These are phyloP conservation scores for Heliamphora exappendiculata DNA, from an alignment of 148 eudicot species.

Conservation along the genomic window DNA sequence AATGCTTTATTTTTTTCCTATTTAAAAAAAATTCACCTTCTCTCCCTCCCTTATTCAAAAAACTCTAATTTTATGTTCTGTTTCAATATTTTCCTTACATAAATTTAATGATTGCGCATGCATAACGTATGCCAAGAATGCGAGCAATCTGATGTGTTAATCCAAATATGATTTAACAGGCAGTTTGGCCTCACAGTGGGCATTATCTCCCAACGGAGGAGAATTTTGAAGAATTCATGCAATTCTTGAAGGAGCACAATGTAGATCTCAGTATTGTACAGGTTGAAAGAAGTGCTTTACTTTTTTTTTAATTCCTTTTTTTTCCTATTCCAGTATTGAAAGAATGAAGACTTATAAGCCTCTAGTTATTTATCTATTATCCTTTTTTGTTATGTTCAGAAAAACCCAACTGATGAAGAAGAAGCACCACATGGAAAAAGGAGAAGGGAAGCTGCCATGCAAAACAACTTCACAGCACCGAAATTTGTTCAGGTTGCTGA, in stretches of 20 bases:
- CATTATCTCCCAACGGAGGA: conserved; percentile 86
- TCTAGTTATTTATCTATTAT: no score
- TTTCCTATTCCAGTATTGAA: no score
- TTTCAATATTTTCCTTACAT: no score
- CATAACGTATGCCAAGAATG: neutral
- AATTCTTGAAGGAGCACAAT: conserved; percentile 40
- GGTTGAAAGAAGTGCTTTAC: conserved; percentile 22
- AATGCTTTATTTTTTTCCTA: no score
- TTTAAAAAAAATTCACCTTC: no score
- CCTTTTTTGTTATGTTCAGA: conserved; percentile 34
- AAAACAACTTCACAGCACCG: conserved; percentile 19
- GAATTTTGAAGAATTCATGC: conserved; percentile 65
- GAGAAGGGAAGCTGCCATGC: neutral
- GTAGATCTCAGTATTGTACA: conserved; percentile 49
- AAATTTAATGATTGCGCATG: neutral
- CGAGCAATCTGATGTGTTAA: neutral
- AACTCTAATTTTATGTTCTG: no score
- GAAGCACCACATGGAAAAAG: conserved; percentile 25
- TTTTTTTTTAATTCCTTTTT: neutral
- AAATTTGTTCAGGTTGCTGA: conserved; percentile 10
- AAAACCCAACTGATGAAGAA: conserved; percentile 44
- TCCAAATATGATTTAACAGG: conserved; percentile 24
- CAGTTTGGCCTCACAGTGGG: conserved; percentile 89
- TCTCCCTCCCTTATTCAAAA: no score
- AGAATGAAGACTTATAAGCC: no score